These are phyloP conservation scores for Lentinula guzmanii DNA, from an alignment of 768 basidiomycete genomes.

Conservation along the genomic window DNA sequence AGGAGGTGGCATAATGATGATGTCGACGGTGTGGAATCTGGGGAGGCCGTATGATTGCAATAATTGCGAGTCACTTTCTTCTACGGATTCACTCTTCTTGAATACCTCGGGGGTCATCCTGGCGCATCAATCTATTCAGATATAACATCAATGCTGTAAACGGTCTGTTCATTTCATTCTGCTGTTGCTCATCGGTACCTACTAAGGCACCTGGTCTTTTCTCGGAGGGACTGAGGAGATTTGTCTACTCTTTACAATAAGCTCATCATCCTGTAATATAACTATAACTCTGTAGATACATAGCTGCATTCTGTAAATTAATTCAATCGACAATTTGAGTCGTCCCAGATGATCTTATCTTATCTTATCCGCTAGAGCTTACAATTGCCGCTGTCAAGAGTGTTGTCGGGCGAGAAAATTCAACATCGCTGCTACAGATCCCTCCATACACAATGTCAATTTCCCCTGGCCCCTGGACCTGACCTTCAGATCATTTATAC, in stretches of 20 bases:
- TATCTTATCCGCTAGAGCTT: no score
- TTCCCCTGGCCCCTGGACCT: background rate
- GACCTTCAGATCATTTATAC: background rate
- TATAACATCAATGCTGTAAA: background rate
- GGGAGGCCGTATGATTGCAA: background rate
- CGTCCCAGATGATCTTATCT: background rate
- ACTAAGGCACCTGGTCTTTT: background rate
- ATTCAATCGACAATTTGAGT: background rate
- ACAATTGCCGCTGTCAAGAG: no score
- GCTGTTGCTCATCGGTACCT: background rate
- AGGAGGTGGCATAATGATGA: conserved; percentile 7
- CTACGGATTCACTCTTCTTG: background rate
- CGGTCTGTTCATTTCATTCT: background rate
- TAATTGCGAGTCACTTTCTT: background rate
- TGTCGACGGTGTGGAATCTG: background rate
- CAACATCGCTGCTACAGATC: no score
- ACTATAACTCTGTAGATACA: background rate
- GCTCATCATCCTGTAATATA: background rate
- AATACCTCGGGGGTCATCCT: background rate
- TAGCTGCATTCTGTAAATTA: background rate
- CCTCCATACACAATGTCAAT: no score
- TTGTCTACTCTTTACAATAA: background rate
- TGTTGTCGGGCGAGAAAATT: no score
- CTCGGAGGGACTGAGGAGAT: background rate
- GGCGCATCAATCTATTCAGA: background rate